A percentile compares a stretch with the other conserved stretches of the same genome.
These are phyloP conservation scores for Candida pseudofarinosa DNA, from an alignment of 805 yeast genomes.

Conservation along the genomic window DNA sequence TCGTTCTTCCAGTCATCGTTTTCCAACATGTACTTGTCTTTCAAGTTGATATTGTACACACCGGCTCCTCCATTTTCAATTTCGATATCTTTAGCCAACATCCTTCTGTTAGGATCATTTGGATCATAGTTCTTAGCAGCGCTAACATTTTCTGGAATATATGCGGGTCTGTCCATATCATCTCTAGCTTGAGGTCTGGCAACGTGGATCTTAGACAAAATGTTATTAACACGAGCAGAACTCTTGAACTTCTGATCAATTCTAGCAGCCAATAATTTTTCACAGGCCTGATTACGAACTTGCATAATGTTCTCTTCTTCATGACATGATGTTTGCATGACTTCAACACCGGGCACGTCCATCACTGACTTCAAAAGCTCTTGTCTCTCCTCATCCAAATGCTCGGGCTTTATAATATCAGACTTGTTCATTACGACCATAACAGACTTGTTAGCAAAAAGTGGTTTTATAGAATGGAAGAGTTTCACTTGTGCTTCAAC, in stretches of 20 bases:
- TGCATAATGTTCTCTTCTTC: constrained; percentile 93
- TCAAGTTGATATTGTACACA: constrained; percentile 89
- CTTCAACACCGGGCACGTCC: constrained; percentile 76
- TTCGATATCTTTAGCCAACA: constrained; percentile 83
- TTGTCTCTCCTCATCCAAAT: constrained; percentile 72
- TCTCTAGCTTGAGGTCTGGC: constrained; percentile 88
- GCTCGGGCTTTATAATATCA: constrained; percentile 83
- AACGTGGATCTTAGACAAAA: constrained; percentile 92
- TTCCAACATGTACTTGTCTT: constrained; percentile 86
- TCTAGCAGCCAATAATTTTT: constrained; percentile 89
- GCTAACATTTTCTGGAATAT: constrained; percentile 75
- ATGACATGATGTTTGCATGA: constrained; percentile 89
- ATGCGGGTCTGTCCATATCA: constrained; percentile 72
- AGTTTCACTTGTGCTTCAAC: constrained; percentile 96
- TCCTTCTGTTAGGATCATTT: constrained; percentile 77
- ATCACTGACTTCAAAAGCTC: constrained; percentile 62
- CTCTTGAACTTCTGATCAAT: constrained; percentile 96
- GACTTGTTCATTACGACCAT: constrained; percentile 93
- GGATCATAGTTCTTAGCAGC: constrained; percentile 62
- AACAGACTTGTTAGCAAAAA: constrained; percentile 95
- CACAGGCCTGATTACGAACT: constrained; percentile 96
- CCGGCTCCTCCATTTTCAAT: constrained; percentile 98
- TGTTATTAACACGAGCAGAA: constrained; percentile 80
- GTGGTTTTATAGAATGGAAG: constrained; percentile 94
- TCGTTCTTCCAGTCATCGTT: constrained; percentile 98